Conservation (phyloP, 2,329 filamentous ascomycete genomes). For the Colletotrichum noveboracense region DNA sequence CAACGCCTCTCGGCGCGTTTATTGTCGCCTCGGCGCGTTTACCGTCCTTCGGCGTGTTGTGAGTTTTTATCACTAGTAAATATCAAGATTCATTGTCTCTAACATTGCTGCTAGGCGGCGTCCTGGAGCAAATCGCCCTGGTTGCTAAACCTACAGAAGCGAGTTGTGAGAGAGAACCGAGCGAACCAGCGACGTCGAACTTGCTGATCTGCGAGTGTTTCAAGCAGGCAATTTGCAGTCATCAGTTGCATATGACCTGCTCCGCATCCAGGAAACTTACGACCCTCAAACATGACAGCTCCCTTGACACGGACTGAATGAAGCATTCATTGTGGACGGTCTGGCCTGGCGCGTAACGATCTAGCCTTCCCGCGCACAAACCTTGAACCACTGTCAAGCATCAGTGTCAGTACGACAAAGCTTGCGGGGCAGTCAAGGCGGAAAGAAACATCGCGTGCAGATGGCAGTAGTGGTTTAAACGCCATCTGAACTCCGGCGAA, state of each 20-base stretch:
- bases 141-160: not conserved
- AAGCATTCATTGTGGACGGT: not conserved
- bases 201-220: not conserved
- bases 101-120: not conserved
- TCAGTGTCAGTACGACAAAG: not conserved
- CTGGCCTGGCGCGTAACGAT: not conserved
- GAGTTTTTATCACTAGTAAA: not conserved
- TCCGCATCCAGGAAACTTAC: not conserved
- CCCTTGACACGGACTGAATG: not conserved
- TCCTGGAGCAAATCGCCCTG: not conserved
- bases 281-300: not conserved
- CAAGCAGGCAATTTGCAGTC: not conserved
- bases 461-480: not conserved
- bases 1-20: not conserved
- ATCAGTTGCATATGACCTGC: not conserved
- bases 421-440: not conserved
- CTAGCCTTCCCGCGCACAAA: not conserved
- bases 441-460: not conserved
- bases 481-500: slow-evolving; percentile 11
- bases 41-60: not conserved
- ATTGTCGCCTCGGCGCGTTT: not conserved
- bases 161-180: not conserved
- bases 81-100: not conserved
- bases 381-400: not conserved
- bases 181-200: not conserved